Percentiles rank a stretch among this genome's conserved stretches.
These are phyloP conservation scores for Candida sanyaensis DNA, from an alignment of 1,139 yeast genomes.

Conservation along the genomic window DNA sequence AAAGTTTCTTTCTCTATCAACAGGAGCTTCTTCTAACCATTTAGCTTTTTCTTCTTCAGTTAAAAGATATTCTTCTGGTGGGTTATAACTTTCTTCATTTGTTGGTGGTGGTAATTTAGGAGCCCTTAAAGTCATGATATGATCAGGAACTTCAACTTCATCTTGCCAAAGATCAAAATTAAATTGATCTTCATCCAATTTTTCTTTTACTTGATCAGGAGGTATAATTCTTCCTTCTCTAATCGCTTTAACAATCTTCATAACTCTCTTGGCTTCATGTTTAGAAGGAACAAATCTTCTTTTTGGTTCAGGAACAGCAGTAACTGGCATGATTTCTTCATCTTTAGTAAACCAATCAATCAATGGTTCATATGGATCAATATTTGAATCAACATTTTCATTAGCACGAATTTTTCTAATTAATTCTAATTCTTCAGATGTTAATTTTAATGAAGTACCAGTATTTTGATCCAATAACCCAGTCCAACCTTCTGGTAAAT, in stretches of 20 bases:
- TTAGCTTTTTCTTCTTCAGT: conserved; percentile 74
- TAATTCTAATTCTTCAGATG: conserved; percentile 87
- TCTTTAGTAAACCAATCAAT: conserved; percentile 94
- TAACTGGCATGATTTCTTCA: conserved; percentile 86
- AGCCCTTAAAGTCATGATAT: conserved; percentile 89
- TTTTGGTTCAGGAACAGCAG: conserved; percentile 95
- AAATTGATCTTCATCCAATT: conserved; percentile 47
- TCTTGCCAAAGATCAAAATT: conserved; percentile 82
- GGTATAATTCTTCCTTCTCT: conserved; percentile 94
- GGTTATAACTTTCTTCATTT: conserved; percentile 94
- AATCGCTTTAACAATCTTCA: conserved; percentile 95
- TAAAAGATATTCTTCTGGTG: conserved; percentile 91
- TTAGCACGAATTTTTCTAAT: conserved; percentile 84
- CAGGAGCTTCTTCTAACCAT: conserved; percentile 74
- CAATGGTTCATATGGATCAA: conserved; percentile 90
- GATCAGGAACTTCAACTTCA: conserved; percentile 56
- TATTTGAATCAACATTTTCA: conserved; percentile 76
- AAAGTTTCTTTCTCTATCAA: conserved; percentile 77
- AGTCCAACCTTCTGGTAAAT: conserved; percentile 98
- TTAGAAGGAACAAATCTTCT: conserved; percentile 95
- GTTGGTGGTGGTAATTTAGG: conserved; percentile 97
- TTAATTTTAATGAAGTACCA: conserved; percentile 82
- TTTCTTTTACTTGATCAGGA: conserved; percentile 57
- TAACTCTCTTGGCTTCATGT: conserved; percentile 92
- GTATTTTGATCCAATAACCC: conserved; percentile 91